A percentile compares a stretch with the other conserved stretches of the same genome.
Evolutionary conservation across 441 rosid genomes (phyloP).

Genomic region (Dalechampia spathulata): DNA sequence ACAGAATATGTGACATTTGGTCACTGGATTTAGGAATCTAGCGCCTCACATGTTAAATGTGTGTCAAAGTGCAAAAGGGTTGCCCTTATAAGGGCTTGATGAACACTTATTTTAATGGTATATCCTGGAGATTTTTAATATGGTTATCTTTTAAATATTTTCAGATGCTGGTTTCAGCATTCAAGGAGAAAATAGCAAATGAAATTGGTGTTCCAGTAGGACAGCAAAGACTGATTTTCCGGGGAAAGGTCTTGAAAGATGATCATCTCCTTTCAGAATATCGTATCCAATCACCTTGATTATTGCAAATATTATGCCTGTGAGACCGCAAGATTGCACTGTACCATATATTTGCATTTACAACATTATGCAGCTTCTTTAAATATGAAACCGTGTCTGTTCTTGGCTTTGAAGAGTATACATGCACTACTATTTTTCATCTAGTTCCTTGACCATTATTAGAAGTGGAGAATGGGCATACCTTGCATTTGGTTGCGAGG

Average conservation of each 20-base stretch:
- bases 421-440: not conserved
- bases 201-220: slow-evolving; percentile 65
- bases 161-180: slow-evolving; percentile 64
- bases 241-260: slow-evolving; percentile 92
- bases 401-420: not conserved
- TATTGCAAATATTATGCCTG: not conserved
- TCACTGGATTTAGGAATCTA: not conserved
- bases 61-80: not conserved
- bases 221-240: slow-evolving; percentile 89
- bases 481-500: slow-evolving; percentile 85
- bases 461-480: slow-evolving; percentile 96
- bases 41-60: not conserved
- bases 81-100: not conserved
- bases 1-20: not conserved
- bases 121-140: not conserved
- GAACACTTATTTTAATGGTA: not conserved
- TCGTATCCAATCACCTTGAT: slow-evolving; percentile 53
- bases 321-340: not conserved
- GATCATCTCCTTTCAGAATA: slow-evolving; percentile 86
- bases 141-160: slow-evolving; percentile 12
- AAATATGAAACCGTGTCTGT: slow-evolving; percentile 4
- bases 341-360: no score
- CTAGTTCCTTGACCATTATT: slow-evolving; percentile 38
- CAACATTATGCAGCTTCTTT: no score
- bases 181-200: slow-evolving; percentile 88